Conservation (phyloP, 306 rosid species). For the Dalbergia cultrata region DNA sequence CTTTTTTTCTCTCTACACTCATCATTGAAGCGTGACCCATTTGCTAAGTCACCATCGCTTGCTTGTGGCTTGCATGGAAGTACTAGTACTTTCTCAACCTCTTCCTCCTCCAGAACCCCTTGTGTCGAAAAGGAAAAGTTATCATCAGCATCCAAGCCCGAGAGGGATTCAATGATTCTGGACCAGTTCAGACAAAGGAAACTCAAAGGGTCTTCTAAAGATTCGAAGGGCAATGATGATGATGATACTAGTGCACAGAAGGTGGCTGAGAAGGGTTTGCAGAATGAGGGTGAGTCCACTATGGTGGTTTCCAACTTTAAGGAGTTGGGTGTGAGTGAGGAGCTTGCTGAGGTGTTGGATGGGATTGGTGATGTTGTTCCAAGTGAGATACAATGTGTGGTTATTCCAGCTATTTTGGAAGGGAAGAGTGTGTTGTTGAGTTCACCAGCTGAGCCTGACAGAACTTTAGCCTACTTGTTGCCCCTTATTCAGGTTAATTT, state of each 20-base stretch:
- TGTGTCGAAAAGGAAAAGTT: neutral
- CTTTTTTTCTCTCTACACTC: constrained; percentile 40
- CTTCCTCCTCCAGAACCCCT: constrained; percentile 38
- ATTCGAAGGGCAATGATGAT: constrained; percentile 29
- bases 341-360: constrained; percentile 63
- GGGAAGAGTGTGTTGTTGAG: constrained; percentile 80
- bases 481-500: constrained; percentile 89
- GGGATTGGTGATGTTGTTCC: constrained; percentile 73
- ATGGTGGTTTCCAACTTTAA: constrained; percentile 57
- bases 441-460: constrained; percentile 76
- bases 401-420: constrained; percentile 76
- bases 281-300: constrained; percentile 53
- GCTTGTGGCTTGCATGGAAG: constrained; percentile 49
- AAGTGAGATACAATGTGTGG: constrained; percentile 80
- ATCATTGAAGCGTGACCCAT: constrained; percentile 40
- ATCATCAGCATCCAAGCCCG: constrained; percentile 42
- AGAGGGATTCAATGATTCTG: constrained; percentile 68
- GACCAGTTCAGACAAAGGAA: constrained; percentile 73
- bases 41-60: constrained; percentile 49
- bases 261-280: constrained; percentile 39
- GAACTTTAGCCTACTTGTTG: constrained; percentile 81
- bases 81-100: constrained; percentile 57
- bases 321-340: constrained; percentile 74
- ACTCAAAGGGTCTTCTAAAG: constrained; percentile 65
- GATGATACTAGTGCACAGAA: too few species aligned